Percentiles rank a stretch among this genome's conserved stretches.
Evolutionary conservation across 108 stramenopile species (phyloP).

Genomic region (Heterococcus sp.): DNA sequence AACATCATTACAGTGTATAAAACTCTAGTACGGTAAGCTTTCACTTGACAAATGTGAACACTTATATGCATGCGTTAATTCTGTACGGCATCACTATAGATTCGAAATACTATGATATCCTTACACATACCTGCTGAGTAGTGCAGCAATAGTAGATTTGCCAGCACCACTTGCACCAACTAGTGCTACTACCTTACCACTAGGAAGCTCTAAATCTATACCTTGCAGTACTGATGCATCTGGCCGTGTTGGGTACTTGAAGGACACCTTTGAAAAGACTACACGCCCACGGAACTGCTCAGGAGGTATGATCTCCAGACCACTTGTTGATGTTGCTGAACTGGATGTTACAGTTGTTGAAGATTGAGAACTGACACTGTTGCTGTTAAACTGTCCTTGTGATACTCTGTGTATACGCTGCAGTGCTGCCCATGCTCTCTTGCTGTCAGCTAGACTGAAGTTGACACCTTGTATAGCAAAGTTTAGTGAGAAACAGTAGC

Average conservation of each 20-base stretch:
- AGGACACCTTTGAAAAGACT: slow-evolving; percentile 50
- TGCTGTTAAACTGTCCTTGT: neutral
- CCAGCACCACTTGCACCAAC: slow-evolving; percentile 57
- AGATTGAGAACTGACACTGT: no score
- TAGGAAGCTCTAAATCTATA: slow-evolving; percentile 68
- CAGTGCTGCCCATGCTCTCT: slow-evolving; percentile 28
- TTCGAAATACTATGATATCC: no score
- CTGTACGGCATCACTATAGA: no score
- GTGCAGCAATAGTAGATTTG: slow-evolving; percentile 37
- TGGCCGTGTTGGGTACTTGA: slow-evolving; percentile 60
- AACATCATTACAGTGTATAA: no score
- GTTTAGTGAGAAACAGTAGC: slow-evolving; percentile 40
- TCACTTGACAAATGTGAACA: no score
- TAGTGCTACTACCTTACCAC: slow-evolving; percentile 83
- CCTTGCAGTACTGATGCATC: slow-evolving; percentile 50
- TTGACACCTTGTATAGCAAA: slow-evolving; percentile 41
- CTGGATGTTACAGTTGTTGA: no score
- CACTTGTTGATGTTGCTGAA: no score
- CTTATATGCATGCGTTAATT: no score
- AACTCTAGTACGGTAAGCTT: no score
- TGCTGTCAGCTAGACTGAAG: slow-evolving; percentile 25
- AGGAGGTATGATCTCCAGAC: slow-evolving; percentile 30
- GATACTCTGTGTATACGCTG: slow-evolving; percentile 14
- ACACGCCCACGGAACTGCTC: slow-evolving; percentile 35
- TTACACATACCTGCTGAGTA: slow-evolving; percentile 28